A percentile compares a stretch with the other conserved stretches of the same genome.
These are phyloP conservation scores for Tricladium varicosporioides DNA, from an alignment of 2,329 filamentous ascomycete species.

Conservation along the genomic window DNA sequence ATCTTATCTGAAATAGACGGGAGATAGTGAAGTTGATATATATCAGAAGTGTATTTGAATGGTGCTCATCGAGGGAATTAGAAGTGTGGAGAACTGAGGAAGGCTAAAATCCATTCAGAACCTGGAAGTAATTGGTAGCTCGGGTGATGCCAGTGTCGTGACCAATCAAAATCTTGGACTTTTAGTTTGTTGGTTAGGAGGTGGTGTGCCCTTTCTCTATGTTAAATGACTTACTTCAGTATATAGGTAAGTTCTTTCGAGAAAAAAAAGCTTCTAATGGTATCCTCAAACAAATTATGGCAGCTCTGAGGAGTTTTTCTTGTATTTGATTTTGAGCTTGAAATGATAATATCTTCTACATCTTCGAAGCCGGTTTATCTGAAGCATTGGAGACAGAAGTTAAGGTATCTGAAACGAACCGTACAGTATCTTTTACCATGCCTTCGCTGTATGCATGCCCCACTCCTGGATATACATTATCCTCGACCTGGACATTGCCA, in stretches of 20 bases:
- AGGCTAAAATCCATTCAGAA: too few species aligned
- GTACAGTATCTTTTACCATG: conserved; percentile 66
- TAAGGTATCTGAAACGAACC: conserved; percentile 53
- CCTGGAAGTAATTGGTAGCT: background rate
- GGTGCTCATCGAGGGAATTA: background rate
- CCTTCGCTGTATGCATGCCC: conserved; percentile 66
- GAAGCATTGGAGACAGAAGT: background rate
- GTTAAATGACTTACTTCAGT: too few species aligned
- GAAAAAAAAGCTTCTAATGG: too few species aligned
- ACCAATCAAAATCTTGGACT: background rate
- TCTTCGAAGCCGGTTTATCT: conserved; percentile 17
- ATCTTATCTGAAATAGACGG: background rate
- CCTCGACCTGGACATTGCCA: conserved; percentile 55
- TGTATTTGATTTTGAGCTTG: background rate
- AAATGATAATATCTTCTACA: conserved; percentile 11
- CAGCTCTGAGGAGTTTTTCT: background rate
- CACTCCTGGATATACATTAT: conserved; percentile 65
- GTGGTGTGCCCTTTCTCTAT: background rate
- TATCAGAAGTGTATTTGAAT: background rate
- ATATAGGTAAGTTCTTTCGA: too few species aligned
- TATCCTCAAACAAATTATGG: too few species aligned
- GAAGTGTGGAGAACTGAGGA: background rate
- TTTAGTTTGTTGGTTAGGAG: too few species aligned
- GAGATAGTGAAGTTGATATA: background rate
- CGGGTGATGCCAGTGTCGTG: background rate